A percentile compares a stretch with the other conserved stretches of the same genome.
phyloP scores from a whole-genome alignment of 1,139 yeast species.

The Taiozyma onychis region DNA sequence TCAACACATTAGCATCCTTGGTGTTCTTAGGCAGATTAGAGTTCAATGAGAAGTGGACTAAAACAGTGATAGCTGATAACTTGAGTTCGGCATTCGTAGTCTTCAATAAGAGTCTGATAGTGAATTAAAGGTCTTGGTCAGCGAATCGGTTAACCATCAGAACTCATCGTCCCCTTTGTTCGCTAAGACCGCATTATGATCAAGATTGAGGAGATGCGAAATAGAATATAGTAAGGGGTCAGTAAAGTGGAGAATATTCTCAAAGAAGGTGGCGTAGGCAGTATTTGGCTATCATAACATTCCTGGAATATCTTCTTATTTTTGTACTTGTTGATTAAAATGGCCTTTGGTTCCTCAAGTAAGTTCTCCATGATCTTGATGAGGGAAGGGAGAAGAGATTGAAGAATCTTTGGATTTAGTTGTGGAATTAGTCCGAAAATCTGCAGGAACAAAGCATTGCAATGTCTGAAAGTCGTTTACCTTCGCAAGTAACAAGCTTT shows the following conservation, averaged over 20 bases:
- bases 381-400: constrained; percentile 18
- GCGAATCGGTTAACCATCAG: constrained; percentile 40
- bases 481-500: not conserved
- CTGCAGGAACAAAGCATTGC: constrained; percentile 14
- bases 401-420: constrained; percentile 16
- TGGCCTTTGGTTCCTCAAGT: constrained; percentile 17
- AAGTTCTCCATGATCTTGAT: constrained; percentile 19
- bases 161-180: constrained; percentile 1
- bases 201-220: constrained; percentile 24
- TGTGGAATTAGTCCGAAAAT: constrained; percentile 26
- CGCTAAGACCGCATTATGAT: constrained; percentile 4
- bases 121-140: constrained; percentile 30
- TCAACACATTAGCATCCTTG: constrained; percentile 21
- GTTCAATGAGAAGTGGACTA: constrained; percentile 25
- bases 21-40: constrained; percentile 9
- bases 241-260: constrained; percentile 19
- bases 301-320: constrained; percentile 11
- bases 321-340: constrained; percentile 15
- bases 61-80: constrained; percentile 25
- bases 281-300: constrained; percentile 14
- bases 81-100: constrained; percentile 25
- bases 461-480: constrained; percentile 3
- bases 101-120: constrained; percentile 25
- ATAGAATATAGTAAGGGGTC: constrained; percentile 27
- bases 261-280: constrained; percentile 25